Evolutionary conservation across 148 eudicot genomes (phyloP), one percentile per base, ranked within the genome.

Genomic region (Arctostaphylos glauca): DNA sequence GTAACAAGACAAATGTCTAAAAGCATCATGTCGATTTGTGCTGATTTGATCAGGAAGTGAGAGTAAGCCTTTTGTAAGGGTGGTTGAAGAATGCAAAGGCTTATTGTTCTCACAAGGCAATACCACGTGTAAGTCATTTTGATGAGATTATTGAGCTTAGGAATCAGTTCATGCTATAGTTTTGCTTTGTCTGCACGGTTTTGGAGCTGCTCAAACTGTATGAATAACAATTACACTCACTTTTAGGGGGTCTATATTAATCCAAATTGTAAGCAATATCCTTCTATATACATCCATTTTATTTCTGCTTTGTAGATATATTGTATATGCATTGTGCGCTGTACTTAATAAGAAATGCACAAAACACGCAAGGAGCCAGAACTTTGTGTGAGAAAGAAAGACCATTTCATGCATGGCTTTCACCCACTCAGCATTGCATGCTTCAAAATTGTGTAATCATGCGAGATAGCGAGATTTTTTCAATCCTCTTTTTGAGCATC

Each of bases 151-250:
- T 64, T 18, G 47, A 9, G 43, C 72, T 18, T 19, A 41, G 21
- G 52, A 55, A 71, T 9, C 44, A 60, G 25, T 48, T 74, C 47
- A 78, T 66, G 59, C 9, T 38, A 44, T 83, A 15, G 47, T 77
- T 66, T 75, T 53, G 6, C 21, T 52, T 14, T 38, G 55, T 49
- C 53, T 3, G 2, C 67, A 21, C 4, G 23, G 54, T 43, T 58
- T 80, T 77, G 77, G 76, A 68, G 16, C 19, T 49, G 16, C 49
- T 31, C 46, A 19, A 55, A 15, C 70, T 21, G 46, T 44, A 55
- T 53, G 48, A 77, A 78, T 77, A 54, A 77, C 66, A 55, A 70
- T 77, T 68, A 77, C n/a, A 77, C 14, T 54, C 68, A 62, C 23
- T 62, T n/a, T 62, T 62, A 8, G 43, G 41, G 47, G 53, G 14